Base-by-base conservation (phyloP, 1,284 basidiomycete species). In the Singerocomus inundabilis region DNA sequence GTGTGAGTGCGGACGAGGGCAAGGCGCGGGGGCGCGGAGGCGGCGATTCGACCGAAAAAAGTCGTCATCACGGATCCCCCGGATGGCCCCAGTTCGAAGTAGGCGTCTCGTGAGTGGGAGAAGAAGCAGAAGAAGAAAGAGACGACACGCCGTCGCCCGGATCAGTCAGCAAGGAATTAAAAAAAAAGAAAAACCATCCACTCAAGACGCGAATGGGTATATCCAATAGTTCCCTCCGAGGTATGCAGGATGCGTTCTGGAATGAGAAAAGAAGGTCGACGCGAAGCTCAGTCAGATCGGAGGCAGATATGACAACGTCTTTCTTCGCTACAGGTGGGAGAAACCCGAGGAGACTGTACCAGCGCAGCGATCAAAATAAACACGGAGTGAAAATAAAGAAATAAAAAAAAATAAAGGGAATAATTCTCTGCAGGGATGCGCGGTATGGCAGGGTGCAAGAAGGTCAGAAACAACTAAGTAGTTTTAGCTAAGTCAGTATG, bases 401-500 rank as follows among this genome's bases (percentile, higher is more conserved):
- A 64, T n/a, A 28, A 55, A 60, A 34, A 4, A 47, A 57, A 44
- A 11, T 43, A 57, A 64, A 56, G 57, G 49, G 48, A 52, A 59
- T 55, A 44, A 46, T 49, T 64, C 51, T 53, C 54, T 55, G 55
- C 60, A 49, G 28, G 48, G 21, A 21, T 21, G 33, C 57, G 53
- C 53, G 37, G 49, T 46, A 47, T 38, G 48, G 48, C 47, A 36
- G 57, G 52, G 46, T 51, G 58, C 63, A 68, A 68, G 58, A 67
- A 67, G 66, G 46, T 43, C 52, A 50, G 46, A 57, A 46, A 51
- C 48, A 44, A 69, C 64, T 68, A 68, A 59, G 51, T 55, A 53
- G 60, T 51, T 49, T 68, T 65, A 65, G 53, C 45, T 59, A 60
- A 64, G 64, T 67, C 61, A 53, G 65, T 66, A 65, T 54, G 49